phyloP scores from a whole-genome alignment of 192 early-diverging fungal species.

The Rhizophagus clarus region DNA sequence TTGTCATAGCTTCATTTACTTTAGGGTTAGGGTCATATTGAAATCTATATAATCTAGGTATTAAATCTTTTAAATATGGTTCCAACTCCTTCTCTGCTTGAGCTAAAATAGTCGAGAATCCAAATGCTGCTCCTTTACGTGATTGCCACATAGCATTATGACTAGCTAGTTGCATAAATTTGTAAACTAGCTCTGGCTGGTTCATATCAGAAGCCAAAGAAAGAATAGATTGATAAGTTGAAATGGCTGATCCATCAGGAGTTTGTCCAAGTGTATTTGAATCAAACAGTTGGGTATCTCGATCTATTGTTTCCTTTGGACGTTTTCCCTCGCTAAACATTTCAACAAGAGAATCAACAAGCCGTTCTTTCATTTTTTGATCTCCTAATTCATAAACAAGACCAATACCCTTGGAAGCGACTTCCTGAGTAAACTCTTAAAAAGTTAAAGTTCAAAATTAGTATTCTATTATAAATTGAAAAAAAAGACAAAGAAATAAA shows the following conservation, averaged over 20 bases:
- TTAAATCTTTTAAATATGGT: constrained; percentile 73
- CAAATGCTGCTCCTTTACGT: constrained; percentile 84
- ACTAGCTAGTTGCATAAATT: constrained; percentile 90
- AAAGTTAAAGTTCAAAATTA: neutral
- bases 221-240: constrained; percentile 79
- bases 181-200: constrained; percentile 91
- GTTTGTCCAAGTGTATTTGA: constrained; percentile 66
- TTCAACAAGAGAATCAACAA: constrained; percentile 72
- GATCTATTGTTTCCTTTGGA: constrained; percentile 49
- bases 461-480: neutral
- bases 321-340: constrained; percentile 75
- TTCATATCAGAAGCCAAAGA: constrained; percentile 93
- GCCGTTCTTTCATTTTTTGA: constrained; percentile 59
- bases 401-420: constrained; percentile 85
- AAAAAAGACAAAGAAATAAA: neutral
- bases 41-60: constrained; percentile 87
- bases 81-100: constrained; percentile 79
- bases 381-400: constrained; percentile 84
- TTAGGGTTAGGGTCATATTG: constrained; percentile 91
- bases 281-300: constrained; percentile 76
- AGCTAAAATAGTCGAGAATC: constrained; percentile 79
- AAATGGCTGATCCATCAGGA: constrained; percentile 71
- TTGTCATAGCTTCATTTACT: constrained; percentile 85
- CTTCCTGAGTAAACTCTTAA: constrained; percentile 79
- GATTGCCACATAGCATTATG: constrained; percentile 93